A percentile compares a stretch with the other conserved stretches of the same genome.
These are phyloP conservation scores for Dipsacomyces acuminosporus DNA, from an alignment of 371 early-diverging fungal species.

Conservation along the genomic window DNA sequence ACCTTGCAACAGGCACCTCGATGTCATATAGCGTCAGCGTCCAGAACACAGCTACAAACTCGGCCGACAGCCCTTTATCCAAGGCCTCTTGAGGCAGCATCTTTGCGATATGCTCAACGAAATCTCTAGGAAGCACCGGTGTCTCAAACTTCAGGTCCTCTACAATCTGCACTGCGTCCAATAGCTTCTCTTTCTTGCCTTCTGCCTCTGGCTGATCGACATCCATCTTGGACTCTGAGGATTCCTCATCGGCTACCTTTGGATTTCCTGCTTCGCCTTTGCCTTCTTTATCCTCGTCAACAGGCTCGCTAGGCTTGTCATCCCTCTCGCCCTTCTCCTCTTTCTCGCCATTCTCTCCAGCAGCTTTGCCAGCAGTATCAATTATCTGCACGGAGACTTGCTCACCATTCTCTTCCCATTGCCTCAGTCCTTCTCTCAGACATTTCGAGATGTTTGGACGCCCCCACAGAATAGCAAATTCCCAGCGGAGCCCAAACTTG, in stretches of 20 bases:
- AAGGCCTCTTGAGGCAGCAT: constrained; percentile 35
- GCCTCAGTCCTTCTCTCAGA: constrained; percentile 21
- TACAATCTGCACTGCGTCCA: constrained; percentile 14
- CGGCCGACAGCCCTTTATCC: constrained; percentile 52
- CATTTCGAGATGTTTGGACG: constrained; percentile 58
- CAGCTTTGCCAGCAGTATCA: not conserved
- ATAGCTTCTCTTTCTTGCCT: not conserved
- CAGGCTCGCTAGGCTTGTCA: too few species aligned
- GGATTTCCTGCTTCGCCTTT: not conserved
- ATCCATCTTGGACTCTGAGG: constrained; percentile 21
- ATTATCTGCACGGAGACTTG: constrained; percentile 6
- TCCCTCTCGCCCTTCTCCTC: not conserved
- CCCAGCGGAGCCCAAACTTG: constrained; percentile 61
- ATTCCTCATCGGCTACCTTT: not conserved
- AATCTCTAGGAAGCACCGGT: constrained; percentile 43
- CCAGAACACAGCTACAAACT: constrained; percentile 86
- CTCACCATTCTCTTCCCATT: constrained; percentile 42
- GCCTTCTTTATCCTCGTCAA: too few species aligned
- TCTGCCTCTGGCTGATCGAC: constrained; percentile 6
- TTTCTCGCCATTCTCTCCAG: not conserved
- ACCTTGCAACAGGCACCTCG: constrained; percentile 64
- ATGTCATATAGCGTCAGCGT: constrained; percentile 78
- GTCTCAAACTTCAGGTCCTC: constrained; percentile 21
- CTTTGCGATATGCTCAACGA: constrained; percentile 43
- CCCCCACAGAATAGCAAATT: constrained; percentile 66